Percentiles rank a stretch among this genome's conserved stretches.
These are phyloP conservation scores for Dendrostoma leiphaemia DNA, from an alignment of 2,329 filamentous ascomycete species.

Conservation along the genomic window DNA sequence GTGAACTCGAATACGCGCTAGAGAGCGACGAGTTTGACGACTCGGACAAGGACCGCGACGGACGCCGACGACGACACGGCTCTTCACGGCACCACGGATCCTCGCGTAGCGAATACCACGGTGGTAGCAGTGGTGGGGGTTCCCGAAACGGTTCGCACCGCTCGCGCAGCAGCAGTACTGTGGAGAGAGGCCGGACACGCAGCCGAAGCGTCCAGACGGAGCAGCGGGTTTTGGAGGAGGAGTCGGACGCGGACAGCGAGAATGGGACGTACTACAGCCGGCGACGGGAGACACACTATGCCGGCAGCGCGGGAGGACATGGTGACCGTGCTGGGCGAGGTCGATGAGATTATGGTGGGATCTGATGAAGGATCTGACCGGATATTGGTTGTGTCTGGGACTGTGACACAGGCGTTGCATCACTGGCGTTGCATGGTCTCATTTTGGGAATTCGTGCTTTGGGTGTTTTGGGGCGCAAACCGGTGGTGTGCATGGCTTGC, in stretches of 20 bases:
- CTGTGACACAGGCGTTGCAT: constrained; percentile 5
- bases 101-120: no score
- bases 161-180: constrained; percentile 12
- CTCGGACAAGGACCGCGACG: neutral
- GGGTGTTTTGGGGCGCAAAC: neutral
- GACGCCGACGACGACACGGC: neutral
- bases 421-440: constrained; percentile 3
- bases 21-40: constrained; percentile 9
- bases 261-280: constrained; percentile 5
- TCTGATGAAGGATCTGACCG: no score
- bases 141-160: constrained; percentile 1
- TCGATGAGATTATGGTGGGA: constrained; percentile 2
- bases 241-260: constrained; percentile 13
- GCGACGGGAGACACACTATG: constrained; percentile 1
- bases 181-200: constrained; percentile 13
- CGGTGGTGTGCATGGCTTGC: neutral
- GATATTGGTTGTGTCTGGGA: constrained; percentile 1
- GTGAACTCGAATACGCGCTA: constrained; percentile 19
- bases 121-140: no score
- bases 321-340: neutral
- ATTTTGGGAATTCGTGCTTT: neutral
- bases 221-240: constrained; percentile 6
- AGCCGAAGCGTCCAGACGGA: constrained; percentile 17
- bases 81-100: neutral
- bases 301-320: neutral